Base-by-base conservation (phyloP, 805 yeast genomes). In the Saccharomycopsis capsularis region DNA sequence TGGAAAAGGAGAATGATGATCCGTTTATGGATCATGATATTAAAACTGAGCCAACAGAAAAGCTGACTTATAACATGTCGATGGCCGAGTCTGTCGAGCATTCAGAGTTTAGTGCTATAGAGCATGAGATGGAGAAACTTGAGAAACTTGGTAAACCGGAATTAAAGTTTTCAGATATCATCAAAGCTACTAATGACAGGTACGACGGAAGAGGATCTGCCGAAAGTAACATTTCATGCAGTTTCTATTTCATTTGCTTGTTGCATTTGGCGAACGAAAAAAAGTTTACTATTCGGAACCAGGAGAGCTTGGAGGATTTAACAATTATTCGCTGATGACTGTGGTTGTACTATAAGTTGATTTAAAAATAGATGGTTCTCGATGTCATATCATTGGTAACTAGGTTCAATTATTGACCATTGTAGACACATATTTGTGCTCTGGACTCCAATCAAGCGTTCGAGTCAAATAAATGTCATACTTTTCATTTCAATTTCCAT, bases 211-310 rank as follows among this genome's bases (percentile, higher is more conserved):
- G 7, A 34, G 38, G n/a, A 9, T 9, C 18, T 9, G 38, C 38
- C 7, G 19, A 6, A 16, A 34, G n/a, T 16, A 18, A 34, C 18
- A 34, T 34, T 13, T 83, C 95, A 1, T 86, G 95, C 1, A 82
- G 95, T 64, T 85, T 85, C 63, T 85, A 86, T 59, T 88, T 88
- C 58, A 85, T 88, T 50, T 85, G 95, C 57, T 65, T 87, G 58
- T 66, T 88, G 32, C 96, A 88, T 65, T 68, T 88, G 55, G 95
- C 95, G 11, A 88, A 89, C 60, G 96, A 88, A 62, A 81, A 85
- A 58, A 90, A 89, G 1, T 68, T 88, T 25, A 60, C 67, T 4
- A 73, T 88, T 4, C 67, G 69, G 16, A 75, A 76, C 51, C 74
- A 68, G 4, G 42, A 46, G 9, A 48, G 43, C 5, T 52, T 41